Evolutionary conservation across 129 eudicot genomes (phyloP), one percentile per base, ranked within the genome.

Genomic region (Artemisia argyi): DNA sequence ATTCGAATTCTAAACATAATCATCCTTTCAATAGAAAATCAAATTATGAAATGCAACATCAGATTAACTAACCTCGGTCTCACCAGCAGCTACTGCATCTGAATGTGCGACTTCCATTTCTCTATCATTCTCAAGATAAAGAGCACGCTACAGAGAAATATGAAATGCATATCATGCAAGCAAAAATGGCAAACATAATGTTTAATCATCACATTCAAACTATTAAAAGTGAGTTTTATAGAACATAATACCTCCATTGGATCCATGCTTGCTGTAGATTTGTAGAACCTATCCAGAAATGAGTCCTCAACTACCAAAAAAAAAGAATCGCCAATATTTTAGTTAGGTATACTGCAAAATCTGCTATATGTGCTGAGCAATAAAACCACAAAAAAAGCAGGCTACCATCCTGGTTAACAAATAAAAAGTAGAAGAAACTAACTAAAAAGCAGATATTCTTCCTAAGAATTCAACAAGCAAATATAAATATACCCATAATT

Each of bases 31-130:
- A 28, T 3, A 20, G 61, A 55, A 55, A 18, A 55, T 20, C 12
- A 55, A 11, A 55, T 2, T 3, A 17, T 55, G 12, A 55, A 11
- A 55, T 18, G 17, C 61, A 55, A 28, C 61, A 18, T 24, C 28
- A 48, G 51, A 6, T 11, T 55, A 61, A 70, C 84, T 81, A 35
- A 93, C 98, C 89, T 87, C 86, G 24, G 98, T 94, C 12, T 94
- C 98, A 81, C 98, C 98, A 85, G 89, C 98, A 79, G 85, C 81
- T 63, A 93, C 98, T 14, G 98, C 98, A 71, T 85, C 92, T 63
- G 96, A 84, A 83, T 89, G 98, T 78, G 98, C 98, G 74, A 83
- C 93, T 84, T 94, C 98, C 97, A 94, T 94, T 83, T 94, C 98
- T 55, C 84, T 75, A 80, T 94, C 96, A 54, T 94, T 90, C 70